These are phyloP conservation scores for Xylaria sp. DNA, from an alignment of 2,329 filamentous ascomycete species.

Conservation along the genomic window DNA sequence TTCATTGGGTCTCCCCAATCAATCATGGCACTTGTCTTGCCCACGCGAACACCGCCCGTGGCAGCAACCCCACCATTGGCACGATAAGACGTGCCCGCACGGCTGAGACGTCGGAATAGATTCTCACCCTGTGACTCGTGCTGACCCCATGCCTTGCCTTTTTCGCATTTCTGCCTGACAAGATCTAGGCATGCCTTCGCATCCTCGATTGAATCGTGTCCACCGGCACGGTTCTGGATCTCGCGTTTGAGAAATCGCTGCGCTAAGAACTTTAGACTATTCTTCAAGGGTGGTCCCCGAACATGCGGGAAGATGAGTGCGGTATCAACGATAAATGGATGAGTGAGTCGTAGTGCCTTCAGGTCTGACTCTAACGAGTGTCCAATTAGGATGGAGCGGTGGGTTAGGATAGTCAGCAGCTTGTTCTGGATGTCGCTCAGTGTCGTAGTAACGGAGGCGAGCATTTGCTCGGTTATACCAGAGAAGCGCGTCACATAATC, in stretches of 20 bases:
- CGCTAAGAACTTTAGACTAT: slow-evolving; percentile 85
- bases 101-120: slow-evolving; percentile 81
- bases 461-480: slow-evolving; percentile 86
- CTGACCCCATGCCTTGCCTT: slow-evolving; percentile 84
- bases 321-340: slow-evolving; percentile 94
- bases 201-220: slow-evolving; percentile 93
- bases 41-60: slow-evolving; percentile 58
- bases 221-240: slow-evolving; percentile 78
- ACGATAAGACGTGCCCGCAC: slow-evolving; percentile 67
- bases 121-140: slow-evolving; percentile 81
- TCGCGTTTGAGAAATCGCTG: slow-evolving; percentile 85
- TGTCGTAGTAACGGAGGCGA: slow-evolving; percentile 82
- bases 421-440: slow-evolving; percentile 81
- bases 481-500: slow-evolving; percentile 94
- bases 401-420: slow-evolving; percentile 73
- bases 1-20: slow-evolving; percentile 85
- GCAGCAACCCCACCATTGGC: slow-evolving; percentile 64
- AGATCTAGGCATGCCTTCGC: slow-evolving; percentile 90
- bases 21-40: slow-evolving; percentile 74
- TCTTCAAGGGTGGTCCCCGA: slow-evolving; percentile 86
- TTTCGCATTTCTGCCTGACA: slow-evolving; percentile 94
- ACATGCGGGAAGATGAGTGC: slow-evolving; percentile 89
- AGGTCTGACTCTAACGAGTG: slow-evolving; percentile 86
- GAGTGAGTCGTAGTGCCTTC: slow-evolving; percentile 81
- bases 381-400: slow-evolving; percentile 75